phyloP scores from a whole-genome alignment of 768 basidiomycete species.

The Hygrocybe punicea region DNA sequence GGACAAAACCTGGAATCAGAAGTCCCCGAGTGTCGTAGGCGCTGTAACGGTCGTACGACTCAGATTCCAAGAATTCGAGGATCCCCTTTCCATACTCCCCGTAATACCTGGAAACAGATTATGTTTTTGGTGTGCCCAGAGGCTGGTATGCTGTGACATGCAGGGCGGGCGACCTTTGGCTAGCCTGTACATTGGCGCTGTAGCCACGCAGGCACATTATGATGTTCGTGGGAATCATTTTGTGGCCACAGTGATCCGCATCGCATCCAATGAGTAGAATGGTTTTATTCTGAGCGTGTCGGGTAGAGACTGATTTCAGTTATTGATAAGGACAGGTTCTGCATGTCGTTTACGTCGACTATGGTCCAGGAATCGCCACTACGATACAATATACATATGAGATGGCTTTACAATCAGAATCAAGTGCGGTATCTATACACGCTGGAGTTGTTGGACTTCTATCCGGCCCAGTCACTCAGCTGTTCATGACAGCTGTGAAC shows the following conservation, averaged over 20 bases:
- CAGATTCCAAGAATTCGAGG: not conserved
- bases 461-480: not conserved
- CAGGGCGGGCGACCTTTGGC: not conserved
- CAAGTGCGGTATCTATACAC: not conserved
- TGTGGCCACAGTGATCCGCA: not conserved
- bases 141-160: not conserved
- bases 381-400: not conserved
- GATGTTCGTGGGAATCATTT: conserved; percentile 2
- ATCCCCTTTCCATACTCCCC: conserved; percentile 7
- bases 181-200: not conserved
- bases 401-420: not conserved
- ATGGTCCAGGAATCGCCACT: not conserved
- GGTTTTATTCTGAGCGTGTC: not conserved
- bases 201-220: conserved; percentile 6
- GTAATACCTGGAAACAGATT: conserved; percentile 13
- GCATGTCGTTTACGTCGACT: not conserved
- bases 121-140: conserved; percentile 4
- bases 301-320: not conserved
- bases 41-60: conserved; percentile 6
- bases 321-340: not conserved
- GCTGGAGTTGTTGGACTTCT: not conserved
- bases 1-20: conserved; percentile 8
- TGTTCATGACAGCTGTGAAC: not conserved
- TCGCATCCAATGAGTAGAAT: not conserved
- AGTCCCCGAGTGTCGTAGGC: conserved; percentile 3